These are phyloP conservation scores for Kodamaea nitidulidarum DNA, from an alignment of 805 yeast species.

Conservation along the genomic window DNA sequence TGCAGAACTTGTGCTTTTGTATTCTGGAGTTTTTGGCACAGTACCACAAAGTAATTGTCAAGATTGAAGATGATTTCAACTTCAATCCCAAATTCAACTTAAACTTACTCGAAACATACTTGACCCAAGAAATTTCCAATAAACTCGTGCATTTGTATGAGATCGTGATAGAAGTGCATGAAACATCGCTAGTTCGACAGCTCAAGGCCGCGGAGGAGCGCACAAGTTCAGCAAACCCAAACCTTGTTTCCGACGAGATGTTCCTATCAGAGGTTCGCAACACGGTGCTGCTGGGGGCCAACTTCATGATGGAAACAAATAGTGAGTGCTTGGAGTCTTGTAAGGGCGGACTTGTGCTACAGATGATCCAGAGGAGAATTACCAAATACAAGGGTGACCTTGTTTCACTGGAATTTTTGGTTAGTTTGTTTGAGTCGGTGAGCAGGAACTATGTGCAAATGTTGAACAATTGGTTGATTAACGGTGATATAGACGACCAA, in stretches of 20 bases:
- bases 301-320: conserved; percentile 45
- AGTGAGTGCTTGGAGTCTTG: conserved; percentile 47
- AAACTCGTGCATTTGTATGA: conserved; percentile 54
- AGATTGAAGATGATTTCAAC: conserved; percentile 53
- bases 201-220: conserved; percentile 14
- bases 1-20: conserved; percentile 67
- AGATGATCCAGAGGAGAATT: conserved; percentile 56
- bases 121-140: conserved; percentile 25
- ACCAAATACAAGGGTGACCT: conserved; percentile 63
- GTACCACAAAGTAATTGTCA: conserved; percentile 29
- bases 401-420: conserved; percentile 48
- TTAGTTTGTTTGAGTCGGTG: conserved; percentile 50
- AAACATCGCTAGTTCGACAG: conserved; percentile 39
- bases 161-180: conserved; percentile 49
- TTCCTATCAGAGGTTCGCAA: conserved; percentile 36
- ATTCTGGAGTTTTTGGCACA: conserved; percentile 30
- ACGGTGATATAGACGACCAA: conserved; percentile 74
- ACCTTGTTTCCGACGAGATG: conserved; percentile 13
- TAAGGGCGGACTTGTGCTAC: conserved; percentile 75
- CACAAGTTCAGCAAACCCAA: conserved; percentile 16
- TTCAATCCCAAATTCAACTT: conserved; percentile 52
- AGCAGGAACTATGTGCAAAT: conserved; percentile 61
- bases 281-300: conserved; percentile 40
- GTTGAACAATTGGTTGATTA: conserved; percentile 74
- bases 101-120: conserved; percentile 46